Evolutionary conservation across 495 filamentous ascomycete genomes (phyloP).

Genomic region (Penicillium flavigenum): DNA sequence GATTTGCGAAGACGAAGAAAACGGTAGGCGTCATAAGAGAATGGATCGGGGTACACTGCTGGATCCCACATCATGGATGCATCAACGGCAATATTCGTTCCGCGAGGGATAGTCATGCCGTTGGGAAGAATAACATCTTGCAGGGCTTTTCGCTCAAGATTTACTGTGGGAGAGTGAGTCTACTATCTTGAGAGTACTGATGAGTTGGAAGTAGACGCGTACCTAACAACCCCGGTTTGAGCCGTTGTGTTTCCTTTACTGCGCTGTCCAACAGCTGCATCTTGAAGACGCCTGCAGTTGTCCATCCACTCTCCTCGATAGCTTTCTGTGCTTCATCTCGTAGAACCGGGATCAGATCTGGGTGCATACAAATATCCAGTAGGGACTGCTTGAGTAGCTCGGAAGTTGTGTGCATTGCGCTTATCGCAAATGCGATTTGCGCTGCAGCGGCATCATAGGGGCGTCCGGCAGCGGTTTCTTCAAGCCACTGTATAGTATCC

Average conservation of each 20-base stretch:
- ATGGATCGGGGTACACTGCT: neutral
- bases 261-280: conserved; percentile 36
- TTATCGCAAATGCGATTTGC: conserved; percentile 27
- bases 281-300: conserved; percentile 35
- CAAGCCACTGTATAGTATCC: conserved; percentile 31
- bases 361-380: conserved; percentile 37
- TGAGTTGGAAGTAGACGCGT: neutral
- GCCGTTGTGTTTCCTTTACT: conserved; percentile 21
- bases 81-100: neutral
- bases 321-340: conserved; percentile 20
- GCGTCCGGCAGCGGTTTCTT: conserved; percentile 19
- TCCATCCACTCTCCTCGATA: conserved; percentile 26
- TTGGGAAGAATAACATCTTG: neutral
- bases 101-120: neutral
- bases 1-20: neutral
- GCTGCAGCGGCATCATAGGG: conserved; percentile 17
- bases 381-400: conserved; percentile 30
- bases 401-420: conserved; percentile 34
- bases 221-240: conserved; percentile 13
- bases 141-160: neutral
- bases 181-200: neutral
- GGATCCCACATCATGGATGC: conserved; percentile 5
- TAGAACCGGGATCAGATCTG: conserved; percentile 27
- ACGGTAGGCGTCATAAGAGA: neutral
- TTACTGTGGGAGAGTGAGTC: neutral